Percentiles rank a stretch among this genome's conserved stretches.
Evolutionary conservation across 768 basidiomycete species (phyloP).

Genomic region (Pisolithus marmoratus): DNA sequence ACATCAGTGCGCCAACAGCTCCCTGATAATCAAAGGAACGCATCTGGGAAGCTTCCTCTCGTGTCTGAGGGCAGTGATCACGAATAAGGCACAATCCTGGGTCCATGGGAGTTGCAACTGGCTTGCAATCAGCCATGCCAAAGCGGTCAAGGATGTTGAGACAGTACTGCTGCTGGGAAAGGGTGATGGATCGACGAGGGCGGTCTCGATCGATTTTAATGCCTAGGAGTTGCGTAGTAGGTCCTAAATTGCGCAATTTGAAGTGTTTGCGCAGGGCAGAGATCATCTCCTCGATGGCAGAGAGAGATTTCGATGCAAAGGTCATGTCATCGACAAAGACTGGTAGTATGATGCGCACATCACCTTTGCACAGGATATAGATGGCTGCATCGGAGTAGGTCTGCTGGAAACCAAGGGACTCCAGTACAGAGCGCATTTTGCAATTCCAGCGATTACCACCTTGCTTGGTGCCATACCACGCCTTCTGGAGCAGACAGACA

Average conservation of each 20-base stretch:
- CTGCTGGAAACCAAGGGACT: neutral
- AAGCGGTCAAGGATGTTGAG: conserved; percentile 14
- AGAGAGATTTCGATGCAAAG: conserved; percentile 16
- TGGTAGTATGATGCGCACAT: conserved; percentile 22
- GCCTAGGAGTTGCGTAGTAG: conserved; percentile 16
- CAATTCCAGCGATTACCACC: no score
- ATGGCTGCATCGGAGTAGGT: conserved; percentile 7
- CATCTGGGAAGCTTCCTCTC: conserved; percentile 4
- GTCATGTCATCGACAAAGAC: conserved; percentile 29
- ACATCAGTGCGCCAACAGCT: conserved; percentile 9
- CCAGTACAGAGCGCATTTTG: no score
- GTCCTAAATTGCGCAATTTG: conserved; percentile 11
- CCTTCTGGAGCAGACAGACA: no score
- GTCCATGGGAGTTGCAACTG: conserved; percentile 15
- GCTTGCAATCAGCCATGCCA: conserved; percentile 15
- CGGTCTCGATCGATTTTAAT: conserved; percentile 16
- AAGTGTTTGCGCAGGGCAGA: neutral
- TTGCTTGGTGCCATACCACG: no score
- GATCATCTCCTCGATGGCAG: neutral
- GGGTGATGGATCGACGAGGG: neutral
- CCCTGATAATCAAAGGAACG: conserved; percentile 9
- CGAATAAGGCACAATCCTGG: neutral
- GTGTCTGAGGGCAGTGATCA: conserved; percentile 1
- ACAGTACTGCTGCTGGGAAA: conserved; percentile 19
- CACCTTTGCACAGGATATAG: conserved; percentile 19